Conservation (phyloP, 75 land plant species). For the Cryptomeria japonica region DNA sequence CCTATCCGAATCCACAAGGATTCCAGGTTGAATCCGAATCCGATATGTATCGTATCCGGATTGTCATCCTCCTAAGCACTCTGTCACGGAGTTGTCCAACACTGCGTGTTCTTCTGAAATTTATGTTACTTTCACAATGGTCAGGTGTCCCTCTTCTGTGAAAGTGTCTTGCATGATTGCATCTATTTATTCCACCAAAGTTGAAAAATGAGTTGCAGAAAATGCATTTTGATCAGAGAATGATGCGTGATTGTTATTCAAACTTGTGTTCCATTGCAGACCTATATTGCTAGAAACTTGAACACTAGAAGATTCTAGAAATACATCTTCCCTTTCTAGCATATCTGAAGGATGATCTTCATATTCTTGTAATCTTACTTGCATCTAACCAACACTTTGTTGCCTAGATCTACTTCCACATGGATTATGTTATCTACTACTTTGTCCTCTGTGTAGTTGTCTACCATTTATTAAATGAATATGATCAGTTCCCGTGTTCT, state of each 20-base stretch:
- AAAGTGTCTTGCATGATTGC: slow-evolving; percentile 19
- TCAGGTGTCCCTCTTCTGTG: slow-evolving; percentile 43
- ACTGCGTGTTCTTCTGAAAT: slow-evolving; percentile 63
- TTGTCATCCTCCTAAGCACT: slow-evolving; percentile 58
- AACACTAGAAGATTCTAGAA: background rate
- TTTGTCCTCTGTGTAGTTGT: background rate
- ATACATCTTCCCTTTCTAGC: background rate
- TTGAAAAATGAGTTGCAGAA: background rate
- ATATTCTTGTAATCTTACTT: background rate
- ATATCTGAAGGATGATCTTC: background rate
- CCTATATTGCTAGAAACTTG: background rate
- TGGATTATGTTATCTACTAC: background rate
- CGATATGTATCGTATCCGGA: too few species aligned
- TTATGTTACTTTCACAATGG: slow-evolving; percentile 36
- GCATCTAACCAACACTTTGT: background rate
- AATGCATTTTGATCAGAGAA: slow-evolving; percentile 2
- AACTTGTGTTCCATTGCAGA: background rate
- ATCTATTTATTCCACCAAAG: background rate
- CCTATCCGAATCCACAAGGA: too few species aligned
- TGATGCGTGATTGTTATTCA: background rate
- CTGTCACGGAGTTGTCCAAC: slow-evolving; percentile 73
- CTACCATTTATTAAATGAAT: background rate
- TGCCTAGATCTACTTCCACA: slow-evolving; percentile 4
- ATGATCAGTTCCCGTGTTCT: background rate
- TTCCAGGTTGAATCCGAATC: too few species aligned